phyloP scores from a whole-genome alignment of 2,329 filamentous ascomycete species.

The Microcera coccophila region DNA sequence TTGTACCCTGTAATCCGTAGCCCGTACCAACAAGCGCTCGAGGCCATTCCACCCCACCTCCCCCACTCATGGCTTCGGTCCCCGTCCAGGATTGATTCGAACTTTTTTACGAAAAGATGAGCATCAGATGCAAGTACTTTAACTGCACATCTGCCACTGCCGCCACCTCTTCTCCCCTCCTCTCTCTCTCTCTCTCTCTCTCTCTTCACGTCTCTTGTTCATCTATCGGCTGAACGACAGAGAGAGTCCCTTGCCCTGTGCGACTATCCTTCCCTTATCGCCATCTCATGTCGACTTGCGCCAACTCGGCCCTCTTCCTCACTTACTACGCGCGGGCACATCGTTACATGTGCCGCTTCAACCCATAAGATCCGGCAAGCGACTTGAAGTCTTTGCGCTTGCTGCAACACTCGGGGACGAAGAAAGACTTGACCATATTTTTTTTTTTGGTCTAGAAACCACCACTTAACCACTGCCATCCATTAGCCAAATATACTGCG shows the following conservation, averaged over 20 bases:
- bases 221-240: too few relatives aligned
- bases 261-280: not conserved
- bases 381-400: conserved; percentile 68
- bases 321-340: conserved; percentile 30
- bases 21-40: too few relatives aligned
- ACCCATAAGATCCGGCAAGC: conserved; percentile 49
- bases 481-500: too few relatives aligned
- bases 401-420: conserved; percentile 46
- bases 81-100: not conserved
- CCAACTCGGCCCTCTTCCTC: conserved; percentile 9
- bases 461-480: too few relatives aligned
- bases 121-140: conserved; percentile 14
- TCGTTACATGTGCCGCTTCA: conserved; percentile 41
- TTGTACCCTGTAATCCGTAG: too few relatives aligned
- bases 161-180: conserved; percentile 10
- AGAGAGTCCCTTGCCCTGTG: not conserved
- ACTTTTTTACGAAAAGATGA: conserved; percentile 10
- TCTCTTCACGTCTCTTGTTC: conserved; percentile 1
- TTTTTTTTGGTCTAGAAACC: too few relatives aligned
- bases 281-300: conserved; percentile 17
- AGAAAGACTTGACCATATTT: conserved; percentile 51
- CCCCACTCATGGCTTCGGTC: not conserved
- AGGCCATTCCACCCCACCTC: not conserved
- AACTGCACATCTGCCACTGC: conserved; percentile 3
- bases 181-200: not conserved